phyloP scores from a whole-genome alignment of 2,329 filamentous ascomycete genomes.

The Pseudocercospora eumusae region DNA sequence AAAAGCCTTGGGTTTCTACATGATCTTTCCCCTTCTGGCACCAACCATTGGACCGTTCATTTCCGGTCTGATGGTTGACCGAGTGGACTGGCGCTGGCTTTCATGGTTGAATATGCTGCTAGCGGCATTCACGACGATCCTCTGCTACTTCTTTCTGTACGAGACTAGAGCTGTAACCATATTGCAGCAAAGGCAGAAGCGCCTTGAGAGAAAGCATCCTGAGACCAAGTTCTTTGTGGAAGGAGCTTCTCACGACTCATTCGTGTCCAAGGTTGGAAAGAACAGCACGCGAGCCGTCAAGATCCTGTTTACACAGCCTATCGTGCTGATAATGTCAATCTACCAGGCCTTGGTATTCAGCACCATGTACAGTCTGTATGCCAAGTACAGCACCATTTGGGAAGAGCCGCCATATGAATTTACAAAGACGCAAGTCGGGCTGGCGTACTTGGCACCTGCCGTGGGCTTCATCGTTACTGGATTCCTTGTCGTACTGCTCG shows the following conservation, averaged over 20 bases:
- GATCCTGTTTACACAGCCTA: conserved; percentile 46
- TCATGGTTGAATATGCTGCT: conserved; percentile 49
- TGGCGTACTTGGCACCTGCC: conserved; percentile 48
- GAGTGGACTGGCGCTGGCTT: conserved; percentile 49
- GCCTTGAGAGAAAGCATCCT: conserved; percentile 39
- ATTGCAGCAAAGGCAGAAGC: conserved; percentile 38
- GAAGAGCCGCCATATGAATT: conserved; percentile 42
- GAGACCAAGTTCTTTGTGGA: conserved; percentile 44
- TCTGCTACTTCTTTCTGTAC: conserved; percentile 46
- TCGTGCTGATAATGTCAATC: conserved; percentile 48
- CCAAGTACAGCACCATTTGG: conserved; percentile 33
- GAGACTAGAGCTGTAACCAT: conserved; percentile 48
- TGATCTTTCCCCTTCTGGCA: conserved; percentile 46
- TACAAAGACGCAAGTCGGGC: conserved; percentile 46
- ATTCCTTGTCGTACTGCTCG: conserved; percentile 47
- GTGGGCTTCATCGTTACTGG: conserved; percentile 46
- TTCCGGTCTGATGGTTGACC: conserved; percentile 46
- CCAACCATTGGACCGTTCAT: conserved; percentile 43
- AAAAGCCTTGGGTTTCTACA: conserved; percentile 48
- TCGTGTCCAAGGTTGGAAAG: conserved; percentile 39
- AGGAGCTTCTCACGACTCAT: conserved; percentile 44
- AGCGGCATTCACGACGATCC: conserved; percentile 42
- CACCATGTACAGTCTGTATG: conserved; percentile 50
- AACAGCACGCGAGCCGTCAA: conserved; percentile 46
- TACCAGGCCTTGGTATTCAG: conserved; percentile 50